Base-by-base conservation (phyloP, 768 basidiomycete species). In the Mycena galericulata region DNA sequence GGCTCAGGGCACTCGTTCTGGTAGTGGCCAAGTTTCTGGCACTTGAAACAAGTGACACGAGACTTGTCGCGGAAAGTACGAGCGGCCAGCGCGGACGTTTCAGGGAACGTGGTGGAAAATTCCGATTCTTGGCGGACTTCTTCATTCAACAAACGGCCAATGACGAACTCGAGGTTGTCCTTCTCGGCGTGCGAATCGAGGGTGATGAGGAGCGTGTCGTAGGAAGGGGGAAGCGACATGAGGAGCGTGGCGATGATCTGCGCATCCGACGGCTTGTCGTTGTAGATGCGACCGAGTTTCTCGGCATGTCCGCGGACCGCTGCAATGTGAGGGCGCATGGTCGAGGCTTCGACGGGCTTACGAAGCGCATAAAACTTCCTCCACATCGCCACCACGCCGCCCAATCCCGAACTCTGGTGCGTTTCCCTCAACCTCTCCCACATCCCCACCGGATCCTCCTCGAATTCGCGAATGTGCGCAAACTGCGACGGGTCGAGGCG, bases 1-100 rank as follows among this genome's bases (percentile, higher is more conserved):
- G 65, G 65, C 51, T 61, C 57, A 20, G 65, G 38, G 50, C 65
- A 67, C 22, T 67, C 34, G 65, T 34, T 58, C 65, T 67, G 65
- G 59, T 54, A 67, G 27, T 60, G 65, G 1, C 65, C 65, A 1
- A 59, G 26, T 58, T 61, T 54, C 56, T 45, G 57, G 65, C 65
- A 67, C 20, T 61, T 61, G 24, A 26, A 67, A 24, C 65, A 67
- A 32, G 59, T 67, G 34, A 67, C 43, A 15, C 51, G 65, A 4
- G 62, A 63, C 9, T 34, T 32, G 36, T 62, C 61, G n/a, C 55
- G 55, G 38, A 30, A 43, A 20, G 46, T 49, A 30, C 46, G 29
- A 18, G 45, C 32, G 43, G 27, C 45, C 11, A 45, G 57, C 36
- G 57, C 57, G 15, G 41, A 29, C 24, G 57, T 8, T 22, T 22